Evolutionary conservation across 306 rosid species (phyloP).

Genomic region (Cotoneaster glaucophyllus): DNA sequence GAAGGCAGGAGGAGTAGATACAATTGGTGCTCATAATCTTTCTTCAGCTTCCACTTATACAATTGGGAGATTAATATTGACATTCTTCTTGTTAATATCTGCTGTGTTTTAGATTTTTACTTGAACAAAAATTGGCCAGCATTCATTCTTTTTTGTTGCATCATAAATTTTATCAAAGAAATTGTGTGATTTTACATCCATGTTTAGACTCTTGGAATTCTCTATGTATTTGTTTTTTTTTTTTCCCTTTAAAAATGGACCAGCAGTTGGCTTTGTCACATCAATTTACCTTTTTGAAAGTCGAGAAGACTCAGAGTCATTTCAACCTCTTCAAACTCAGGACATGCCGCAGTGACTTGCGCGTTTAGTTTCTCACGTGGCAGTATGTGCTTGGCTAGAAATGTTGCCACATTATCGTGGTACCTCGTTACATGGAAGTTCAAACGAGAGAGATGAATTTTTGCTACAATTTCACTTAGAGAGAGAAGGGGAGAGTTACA

Average conservation of each 20-base stretch:
- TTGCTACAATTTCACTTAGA: neutral
- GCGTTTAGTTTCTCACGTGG: neutral
- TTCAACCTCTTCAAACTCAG: too few species aligned
- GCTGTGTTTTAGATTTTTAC: neutral
- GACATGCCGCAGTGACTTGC: neutral
- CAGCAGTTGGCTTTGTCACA: too few species aligned
- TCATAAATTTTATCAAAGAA: neutral
- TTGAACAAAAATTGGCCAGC: neutral
- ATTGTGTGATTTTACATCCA: neutral
- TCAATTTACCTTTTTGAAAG: too few species aligned
- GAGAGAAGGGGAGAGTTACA: too few species aligned
- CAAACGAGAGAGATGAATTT: neutral
- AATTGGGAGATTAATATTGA: neutral
- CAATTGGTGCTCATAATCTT: conserved; percentile 50
- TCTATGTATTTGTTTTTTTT: neutral
- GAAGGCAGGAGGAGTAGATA: conserved; percentile 35
- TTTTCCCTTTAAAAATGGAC: neutral
- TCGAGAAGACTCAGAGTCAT: too few species aligned
- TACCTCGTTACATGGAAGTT: too few species aligned
- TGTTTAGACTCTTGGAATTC: neutral
- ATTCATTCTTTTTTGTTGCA: conserved; percentile 6
- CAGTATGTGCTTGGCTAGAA: neutral
- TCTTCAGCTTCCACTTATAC: conserved; percentile 8
- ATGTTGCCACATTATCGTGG: too few species aligned
- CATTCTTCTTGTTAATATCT: conserved; percentile 5